Evolutionary conservation across 768 basidiomycete species (phyloP).

Genomic region (Serpula lacrymans): DNA sequence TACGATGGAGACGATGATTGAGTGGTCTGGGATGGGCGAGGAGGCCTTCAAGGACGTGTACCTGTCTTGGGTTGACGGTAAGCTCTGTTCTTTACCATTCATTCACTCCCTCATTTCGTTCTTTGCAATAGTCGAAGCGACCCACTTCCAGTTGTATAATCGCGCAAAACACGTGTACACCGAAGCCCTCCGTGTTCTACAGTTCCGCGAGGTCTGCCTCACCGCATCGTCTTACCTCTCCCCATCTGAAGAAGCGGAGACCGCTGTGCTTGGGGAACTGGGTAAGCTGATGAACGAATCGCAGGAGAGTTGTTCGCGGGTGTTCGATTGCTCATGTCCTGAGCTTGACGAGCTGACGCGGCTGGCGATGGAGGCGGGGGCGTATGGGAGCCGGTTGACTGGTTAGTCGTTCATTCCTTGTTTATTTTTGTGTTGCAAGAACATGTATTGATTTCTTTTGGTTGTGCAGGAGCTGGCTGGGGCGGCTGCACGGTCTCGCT

Average conservation of each 20-base stretch:
- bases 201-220: constrained; percentile 70
- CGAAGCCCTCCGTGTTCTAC: constrained; percentile 78
- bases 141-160: constrained; percentile 79
- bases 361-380: constrained; percentile 67
- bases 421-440: not conserved
- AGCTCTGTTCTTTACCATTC: constrained; percentile 19
- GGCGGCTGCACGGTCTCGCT: constrained; percentile 88
- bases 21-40: constrained; percentile 53
- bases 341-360: constrained; percentile 70
- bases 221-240: constrained; percentile 23
- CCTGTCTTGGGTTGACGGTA: constrained; percentile 78
- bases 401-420: constrained; percentile 41
- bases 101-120: constrained; percentile 5
- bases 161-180: constrained; percentile 78
- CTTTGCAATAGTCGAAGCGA: constrained; percentile 60
- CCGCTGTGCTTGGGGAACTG: constrained; percentile 42
- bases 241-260: constrained; percentile 9
- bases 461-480: constrained; percentile 74
- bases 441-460: not conserved
- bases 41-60: constrained; percentile 63
- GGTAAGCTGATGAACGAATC: constrained; percentile 79
- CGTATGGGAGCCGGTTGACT: constrained; percentile 80
- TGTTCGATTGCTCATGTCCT: constrained; percentile 78
- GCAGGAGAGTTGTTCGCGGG: constrained; percentile 61
- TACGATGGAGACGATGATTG: constrained; percentile 72